These are phyloP conservation scores for Selaginella tamariscina DNA, from an alignment of 75 land plant genomes.

Conservation along the genomic window DNA sequence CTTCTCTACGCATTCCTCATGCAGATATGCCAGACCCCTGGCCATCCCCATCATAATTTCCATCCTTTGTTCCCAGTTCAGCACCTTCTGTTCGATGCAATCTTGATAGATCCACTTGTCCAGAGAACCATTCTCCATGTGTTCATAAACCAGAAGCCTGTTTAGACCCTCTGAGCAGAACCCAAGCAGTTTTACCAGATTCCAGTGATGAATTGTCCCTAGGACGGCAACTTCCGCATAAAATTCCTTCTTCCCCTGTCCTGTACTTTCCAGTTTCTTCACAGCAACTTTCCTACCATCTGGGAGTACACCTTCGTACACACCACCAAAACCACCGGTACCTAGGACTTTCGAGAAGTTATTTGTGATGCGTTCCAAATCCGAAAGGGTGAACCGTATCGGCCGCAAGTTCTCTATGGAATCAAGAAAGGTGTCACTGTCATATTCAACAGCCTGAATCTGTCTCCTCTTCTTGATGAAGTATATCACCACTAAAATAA, in stretches of 20 bases:
- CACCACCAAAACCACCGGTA: constrained; percentile 10
- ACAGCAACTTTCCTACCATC: constrained; percentile 1
- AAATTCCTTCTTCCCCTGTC: constrained; percentile 10
- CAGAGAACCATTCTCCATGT: constrained; percentile 11
- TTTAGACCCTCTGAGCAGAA: constrained; percentile 6
- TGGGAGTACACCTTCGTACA: constrained; percentile 6
- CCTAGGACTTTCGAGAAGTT: constrained; percentile 4
- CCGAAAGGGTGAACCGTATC: constrained; percentile 8
- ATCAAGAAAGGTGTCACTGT: constrained; percentile 1
- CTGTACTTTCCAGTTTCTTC: constrained; percentile 8
- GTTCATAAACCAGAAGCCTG: constrained; percentile 11
- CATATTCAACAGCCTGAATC: constrained; percentile 3
- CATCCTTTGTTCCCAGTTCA: not conserved
- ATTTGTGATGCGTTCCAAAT: not conserved
- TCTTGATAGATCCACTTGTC: constrained; percentile 1
- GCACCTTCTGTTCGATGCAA: not conserved
- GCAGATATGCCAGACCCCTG: constrained; percentile 6
- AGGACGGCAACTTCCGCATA: not conserved
- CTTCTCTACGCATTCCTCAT: constrained; percentile 6
- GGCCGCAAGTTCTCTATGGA: constrained; percentile 4
- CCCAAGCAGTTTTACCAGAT: constrained; percentile 5
- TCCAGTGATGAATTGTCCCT: constrained; percentile 10
- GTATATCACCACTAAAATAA: not conserved
- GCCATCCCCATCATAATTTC: not conserved
- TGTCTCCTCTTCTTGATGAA: constrained; percentile 3